Evolutionary conservation across 306 rosid genomes (phyloP), one percentile per base, ranked within the genome.

Genomic region (Cucumis cinereus): DNA sequence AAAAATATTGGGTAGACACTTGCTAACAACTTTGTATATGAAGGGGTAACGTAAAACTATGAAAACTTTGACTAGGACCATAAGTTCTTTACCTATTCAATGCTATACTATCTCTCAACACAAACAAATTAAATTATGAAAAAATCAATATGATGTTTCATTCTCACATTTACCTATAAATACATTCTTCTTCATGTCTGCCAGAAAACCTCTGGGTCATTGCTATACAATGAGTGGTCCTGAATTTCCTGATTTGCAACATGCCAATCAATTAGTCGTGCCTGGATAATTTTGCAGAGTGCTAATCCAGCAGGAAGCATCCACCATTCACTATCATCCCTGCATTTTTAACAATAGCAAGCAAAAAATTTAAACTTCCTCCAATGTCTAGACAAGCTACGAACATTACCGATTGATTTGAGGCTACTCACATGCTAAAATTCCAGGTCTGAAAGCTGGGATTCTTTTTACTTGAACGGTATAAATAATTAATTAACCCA

Each of bases 321-420:
- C 99, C 99, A 94, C 97, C 99, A 94, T 80, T 90, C 99, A 80
- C 95, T 94, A 84, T 86, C 99, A 84, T 94, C 97, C 97, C 99
- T 93, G 91, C 83, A 76, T 77, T 82, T 33, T 41, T 77, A 2
- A 40, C 36, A 8, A 23, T 41, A 8, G 4, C 49, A 36, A 19
- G 13, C 77, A 35, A 74, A 67, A 68, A 45, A 13, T 23, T 69
- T 23, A 69, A 1, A 23, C 74, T 22, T 69, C 74, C n/a, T 45
- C 20, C 22, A 45, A 16, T 69, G 38, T 23, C 20, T 45, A 24
- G 17, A 45, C 4, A 33, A 69, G 36, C 12, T 7, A 22, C 30
- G 50, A 10, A 64, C 50, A 64, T 6, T 53, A 62, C 53, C 4
- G 33, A 33, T 41, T 35, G 52, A 8, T 47, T 69, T 28, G 36